Evolutionary conservation across 129 eudicot species (phyloP), one percentile per base, ranked within the genome.

Genomic region (Ambrosia trifida): DNA sequence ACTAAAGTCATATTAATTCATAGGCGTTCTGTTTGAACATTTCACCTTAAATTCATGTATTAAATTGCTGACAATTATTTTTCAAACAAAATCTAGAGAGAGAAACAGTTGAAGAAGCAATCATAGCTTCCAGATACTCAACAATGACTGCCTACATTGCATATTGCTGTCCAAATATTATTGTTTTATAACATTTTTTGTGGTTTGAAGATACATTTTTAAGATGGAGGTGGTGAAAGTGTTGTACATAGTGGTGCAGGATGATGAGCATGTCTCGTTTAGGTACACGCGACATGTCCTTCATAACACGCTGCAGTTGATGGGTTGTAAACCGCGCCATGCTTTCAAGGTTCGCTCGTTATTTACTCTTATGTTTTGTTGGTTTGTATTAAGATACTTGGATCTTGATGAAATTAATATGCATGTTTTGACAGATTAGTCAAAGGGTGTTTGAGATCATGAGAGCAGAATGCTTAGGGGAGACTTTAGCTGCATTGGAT

Each of bases 241-340:
- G 85, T 77, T 93, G 84, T 93, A 89, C 74, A 73, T 93, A 72
- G 92, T 93, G 68, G 96, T 93, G 72, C 76, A 72, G 41, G 83
- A 79, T 45, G 79, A 54, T 44, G 84, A 68, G 5, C 72, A 78
- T 33, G 70, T 72, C 38, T 77, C 96, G 6, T 93, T 87, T 72
- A 76, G 98, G 72, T 93, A 93, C 45, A 89, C 98, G 41, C 90
- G 98, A 38, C 84, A 91, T 36, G 89, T 89, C 46, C 83, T 93
- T 76, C 95, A 87, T 85, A 87, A 84, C 73, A 82, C 98, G 56
- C 75, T 93, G 83, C 96, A 89, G 72, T 86, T 93, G 69, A 93
- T 93, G 88, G 98, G 98, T 11, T 93, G 98, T 81, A 93, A 93
- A 83, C 83, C 96, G 59, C 84, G 95, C 19, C 98, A 93, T 52